Percentiles rank a stretch among this genome's conserved stretches.
phyloP scores from a whole-genome alignment of 2,329 filamentous ascomycete genomes.

The Colletotrichum sansevieriae region DNA sequence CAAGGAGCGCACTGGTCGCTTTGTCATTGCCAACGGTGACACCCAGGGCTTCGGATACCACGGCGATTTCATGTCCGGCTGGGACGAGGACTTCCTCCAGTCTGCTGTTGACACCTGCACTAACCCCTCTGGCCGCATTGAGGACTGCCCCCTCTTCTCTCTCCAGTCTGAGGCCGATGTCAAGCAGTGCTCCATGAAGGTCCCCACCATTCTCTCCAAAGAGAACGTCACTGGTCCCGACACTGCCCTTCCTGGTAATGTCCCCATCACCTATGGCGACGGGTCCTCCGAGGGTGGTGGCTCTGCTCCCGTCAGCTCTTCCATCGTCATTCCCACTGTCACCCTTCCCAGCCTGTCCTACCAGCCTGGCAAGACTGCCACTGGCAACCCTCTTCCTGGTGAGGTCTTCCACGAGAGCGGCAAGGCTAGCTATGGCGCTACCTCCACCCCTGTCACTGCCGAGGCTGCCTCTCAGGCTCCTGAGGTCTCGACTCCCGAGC shows the following conservation, averaged over 20 bases:
- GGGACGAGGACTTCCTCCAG: constrained; percentile 78
- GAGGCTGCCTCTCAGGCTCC: constrained; percentile 19
- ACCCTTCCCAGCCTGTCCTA: constrained; percentile 51
- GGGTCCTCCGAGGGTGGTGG: constrained; percentile 42
- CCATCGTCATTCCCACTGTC: constrained; percentile 39
- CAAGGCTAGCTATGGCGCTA: constrained; percentile 36
- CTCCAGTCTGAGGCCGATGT: constrained; percentile 72
- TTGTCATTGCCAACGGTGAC: constrained; percentile 84
- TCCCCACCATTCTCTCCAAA: constrained; percentile 65
- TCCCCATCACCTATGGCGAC: constrained; percentile 56
- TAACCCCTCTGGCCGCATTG: constrained; percentile 74
- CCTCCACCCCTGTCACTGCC: constrained; percentile 11
- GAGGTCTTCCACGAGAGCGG: constrained; percentile 57
- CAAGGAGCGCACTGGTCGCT: constrained; percentile 72
- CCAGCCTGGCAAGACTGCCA: constrained; percentile 51
- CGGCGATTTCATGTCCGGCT: constrained; percentile 85
- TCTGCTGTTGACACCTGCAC: constrained; percentile 82
- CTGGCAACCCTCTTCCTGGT: constrained; percentile 55
- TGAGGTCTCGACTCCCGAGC: constrained; percentile 45
- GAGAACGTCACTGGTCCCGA: constrained; percentile 73
- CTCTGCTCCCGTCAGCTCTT: constrained; percentile 20
- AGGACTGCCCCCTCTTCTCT: constrained; percentile 82
- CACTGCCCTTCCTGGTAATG: constrained; percentile 74
- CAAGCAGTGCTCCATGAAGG: constrained; percentile 72
- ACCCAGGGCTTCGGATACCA: constrained; percentile 81